phyloP scores from a whole-genome alignment of 169 alveolate genomes.

The Plasmodium knowlesi region DNA sequence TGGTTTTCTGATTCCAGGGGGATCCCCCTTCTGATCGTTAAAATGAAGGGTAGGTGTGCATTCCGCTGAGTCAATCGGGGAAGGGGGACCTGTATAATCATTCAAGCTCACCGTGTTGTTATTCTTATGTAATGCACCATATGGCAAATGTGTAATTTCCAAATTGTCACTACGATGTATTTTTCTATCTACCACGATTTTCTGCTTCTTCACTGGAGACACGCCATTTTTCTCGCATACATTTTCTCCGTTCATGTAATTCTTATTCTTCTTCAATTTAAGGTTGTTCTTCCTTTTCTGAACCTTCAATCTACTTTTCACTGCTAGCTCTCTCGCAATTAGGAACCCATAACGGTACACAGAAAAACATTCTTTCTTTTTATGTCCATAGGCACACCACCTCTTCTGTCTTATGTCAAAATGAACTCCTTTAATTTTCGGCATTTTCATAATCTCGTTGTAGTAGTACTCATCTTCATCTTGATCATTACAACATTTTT shows the following conservation, averaged over 20 bases:
- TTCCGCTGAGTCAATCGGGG: background rate
- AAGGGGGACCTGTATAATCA: background rate
- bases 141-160: background rate
- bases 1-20: background rate
- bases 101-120: background rate
- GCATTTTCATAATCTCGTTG: conserved; percentile 50
- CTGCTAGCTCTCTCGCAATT: conserved; percentile 73
- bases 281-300: conserved; percentile 57
- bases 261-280: conserved; percentile 17
- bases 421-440: conserved; percentile 74
- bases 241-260: background rate
- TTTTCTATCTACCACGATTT: background rate
- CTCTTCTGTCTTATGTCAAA: conserved; percentile 71
- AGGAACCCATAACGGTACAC: conserved; percentile 71
- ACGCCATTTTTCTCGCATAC: background rate
- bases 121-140: background rate
- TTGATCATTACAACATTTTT: background rate
- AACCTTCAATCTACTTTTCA: conserved; percentile 52
- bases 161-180: background rate
- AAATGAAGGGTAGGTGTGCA: background rate
- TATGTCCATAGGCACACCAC: conserved; percentile 76
- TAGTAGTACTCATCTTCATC: conserved; percentile 20
- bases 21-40: background rate
- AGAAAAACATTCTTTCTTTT: conserved; percentile 72
- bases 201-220: background rate